Base-by-base conservation (phyloP, 2,329 filamentous ascomycete genomes). In the Sclerotinia glacialis region DNA sequence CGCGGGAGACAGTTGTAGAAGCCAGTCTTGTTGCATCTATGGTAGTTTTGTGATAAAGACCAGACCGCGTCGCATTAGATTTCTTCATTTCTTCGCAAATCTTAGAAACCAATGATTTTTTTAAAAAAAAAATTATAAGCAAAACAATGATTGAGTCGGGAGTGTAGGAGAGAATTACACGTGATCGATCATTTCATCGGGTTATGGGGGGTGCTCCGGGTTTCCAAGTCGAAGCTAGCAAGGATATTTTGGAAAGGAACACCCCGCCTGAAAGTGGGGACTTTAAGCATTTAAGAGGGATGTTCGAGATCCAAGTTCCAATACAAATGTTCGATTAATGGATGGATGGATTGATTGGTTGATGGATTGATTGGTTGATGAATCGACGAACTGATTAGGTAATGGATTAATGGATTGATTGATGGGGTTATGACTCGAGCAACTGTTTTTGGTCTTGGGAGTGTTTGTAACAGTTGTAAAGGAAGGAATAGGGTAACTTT, bases 21-120 rank as follows among this genome's bases (percentile, higher is more conserved):
- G 54, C 62, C 8, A 47, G 23, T 58, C 65, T 71, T 21, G 71
- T 65, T 26, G 47, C 52, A 65, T 75, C 69, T 18, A 75, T 40
- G 14, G 69, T 70, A 23, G 74, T 75, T 47, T 60, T 71, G 62
- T 75, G 73, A 46, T 63, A 69, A 7, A 63, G 14, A 11, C 18
- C 47, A 42, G 60, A 40, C 21, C 31, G 28, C 26, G 58, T 21
- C n/a, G 44, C 21, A 21, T 26, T 26, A 7, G 14, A 18, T 44
- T 40, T 60, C 31, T 37, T 37, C 58, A 60, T 60, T 37, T 49
- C 34, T n/a, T n/a, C n/a, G n/a, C 50, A 31, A 31, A 31, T n/a
- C 11, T 23, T 5, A 16, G 16, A 40, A 40, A 31, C 21, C 3
- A 53, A 18, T 34, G 21, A 40, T 40, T 16, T 16, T 5, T 40